phyloP scores from a whole-genome alignment of 1,139 yeast species.

The Yarrowia galli region DNA sequence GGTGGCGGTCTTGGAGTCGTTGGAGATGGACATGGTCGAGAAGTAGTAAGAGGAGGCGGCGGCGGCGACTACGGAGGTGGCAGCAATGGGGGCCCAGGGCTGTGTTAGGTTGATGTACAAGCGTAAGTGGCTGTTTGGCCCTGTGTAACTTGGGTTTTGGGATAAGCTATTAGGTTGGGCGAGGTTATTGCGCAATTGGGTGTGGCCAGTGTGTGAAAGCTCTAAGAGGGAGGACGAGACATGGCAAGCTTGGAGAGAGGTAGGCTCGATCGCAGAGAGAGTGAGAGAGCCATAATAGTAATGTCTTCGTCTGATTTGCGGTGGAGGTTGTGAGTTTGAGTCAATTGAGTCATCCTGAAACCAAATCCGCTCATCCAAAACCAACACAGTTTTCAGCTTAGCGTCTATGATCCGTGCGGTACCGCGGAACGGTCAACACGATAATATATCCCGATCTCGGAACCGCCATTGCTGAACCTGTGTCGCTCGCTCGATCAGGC shows the following conservation, averaged over 20 bases:
- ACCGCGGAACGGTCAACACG: too few species aligned
- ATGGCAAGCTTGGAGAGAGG: neutral
- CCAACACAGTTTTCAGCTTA: too few species aligned
- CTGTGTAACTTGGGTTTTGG: neutral
- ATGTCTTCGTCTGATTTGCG: too few species aligned
- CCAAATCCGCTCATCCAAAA: too few species aligned
- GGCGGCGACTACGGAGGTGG: constrained; percentile 46
- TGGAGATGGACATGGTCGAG: constrained; percentile 40
- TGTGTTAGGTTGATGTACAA: constrained; percentile 4
- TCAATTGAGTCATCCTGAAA: too few species aligned
- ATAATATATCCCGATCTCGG: too few species aligned
- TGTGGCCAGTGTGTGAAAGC: neutral
- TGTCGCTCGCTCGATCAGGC: too few species aligned
- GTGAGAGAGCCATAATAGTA: neutral
- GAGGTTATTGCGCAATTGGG: constrained; percentile 35
- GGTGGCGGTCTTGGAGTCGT: constrained; percentile 51
- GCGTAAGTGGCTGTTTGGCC: constrained; percentile 3
- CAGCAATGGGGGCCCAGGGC: constrained; percentile 45
- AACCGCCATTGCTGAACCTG: too few species aligned
- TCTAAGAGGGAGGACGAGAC: neutral
- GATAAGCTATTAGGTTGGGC: constrained; percentile 30
- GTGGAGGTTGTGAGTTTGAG: too few species aligned
- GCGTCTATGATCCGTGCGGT: too few species aligned
- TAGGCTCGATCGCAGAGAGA: neutral
- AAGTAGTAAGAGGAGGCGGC: constrained; percentile 45